These are phyloP conservation scores for Aspergillus sp. DNA, from an alignment of 2,329 filamentous ascomycete genomes.

Conservation along the genomic window DNA sequence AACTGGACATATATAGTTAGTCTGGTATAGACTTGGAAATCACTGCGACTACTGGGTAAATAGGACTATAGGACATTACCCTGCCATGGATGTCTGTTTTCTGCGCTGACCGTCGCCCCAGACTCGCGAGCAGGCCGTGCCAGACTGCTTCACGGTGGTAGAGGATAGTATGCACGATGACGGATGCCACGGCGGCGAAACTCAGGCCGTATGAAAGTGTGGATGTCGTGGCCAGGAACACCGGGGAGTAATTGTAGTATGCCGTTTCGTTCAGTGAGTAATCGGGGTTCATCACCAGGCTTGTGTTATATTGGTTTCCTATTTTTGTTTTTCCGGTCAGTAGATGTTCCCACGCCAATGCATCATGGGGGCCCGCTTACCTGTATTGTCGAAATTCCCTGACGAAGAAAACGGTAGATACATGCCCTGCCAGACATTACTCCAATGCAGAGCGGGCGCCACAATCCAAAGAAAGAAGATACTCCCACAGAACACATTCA, in stretches of 20 bases:
- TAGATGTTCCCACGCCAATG: background rate
- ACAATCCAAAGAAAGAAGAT: slow-evolving; percentile 54
- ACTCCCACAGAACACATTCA: slow-evolving; percentile 60
- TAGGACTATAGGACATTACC: slow-evolving; percentile 17
- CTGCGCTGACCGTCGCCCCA: slow-evolving; percentile 45
- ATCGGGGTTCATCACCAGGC: slow-evolving; percentile 16
- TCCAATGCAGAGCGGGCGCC: slow-evolving; percentile 54
- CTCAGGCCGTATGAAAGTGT: slow-evolving; percentile 58
- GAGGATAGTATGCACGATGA: slow-evolving; percentile 56
- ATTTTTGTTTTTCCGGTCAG: background rate
- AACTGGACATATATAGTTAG: slow-evolving; percentile 7
- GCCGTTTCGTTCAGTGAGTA: slow-evolving; percentile 21
- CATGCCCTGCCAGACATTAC: slow-evolving; percentile 53
- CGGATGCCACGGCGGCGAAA: slow-evolving; percentile 57
- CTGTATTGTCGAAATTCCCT: slow-evolving; percentile 9
- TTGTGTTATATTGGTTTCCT: slow-evolving; percentile 18
- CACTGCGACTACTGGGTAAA: background rate
- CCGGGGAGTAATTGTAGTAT: slow-evolving; percentile 22
- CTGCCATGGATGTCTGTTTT: slow-evolving; percentile 41
- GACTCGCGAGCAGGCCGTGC: slow-evolving; percentile 37
- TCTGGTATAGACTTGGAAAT: too few relatives aligned
- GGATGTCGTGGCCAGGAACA: slow-evolving; percentile 61
- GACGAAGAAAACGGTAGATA: slow-evolving; percentile 50
- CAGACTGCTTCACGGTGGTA: slow-evolving; percentile 57
- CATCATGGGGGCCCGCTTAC: background rate